These are phyloP conservation scores for Claviceps sp. DNA, from an alignment of 2,329 filamentous ascomycete species.

Conservation along the genomic window DNA sequence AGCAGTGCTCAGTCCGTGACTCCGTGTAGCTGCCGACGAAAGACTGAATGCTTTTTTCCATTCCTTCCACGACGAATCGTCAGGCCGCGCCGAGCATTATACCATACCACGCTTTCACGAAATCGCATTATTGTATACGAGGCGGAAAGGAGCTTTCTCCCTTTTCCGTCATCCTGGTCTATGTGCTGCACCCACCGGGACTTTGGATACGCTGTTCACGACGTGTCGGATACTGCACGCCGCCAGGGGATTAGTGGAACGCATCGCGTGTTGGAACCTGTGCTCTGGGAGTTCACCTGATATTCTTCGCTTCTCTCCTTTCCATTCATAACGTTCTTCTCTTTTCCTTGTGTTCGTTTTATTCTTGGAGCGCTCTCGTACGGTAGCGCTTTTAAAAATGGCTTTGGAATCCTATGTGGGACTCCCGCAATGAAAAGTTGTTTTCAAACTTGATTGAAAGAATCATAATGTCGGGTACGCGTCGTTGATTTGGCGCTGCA, in stretches of 20 bases:
- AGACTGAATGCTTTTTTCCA: neutral
- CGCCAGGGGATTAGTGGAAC: neutral
- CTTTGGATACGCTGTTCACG: slow-evolving; percentile 1
- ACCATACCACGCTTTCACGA: slow-evolving; percentile 1
- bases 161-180: neutral
- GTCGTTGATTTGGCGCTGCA: neutral
- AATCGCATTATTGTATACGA: neutral
- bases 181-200: neutral
- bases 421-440: neutral
- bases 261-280: neutral
- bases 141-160: neutral
- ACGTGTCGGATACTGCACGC: neutral
- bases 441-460: neutral
- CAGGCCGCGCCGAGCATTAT: neutral
- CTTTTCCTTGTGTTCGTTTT: neutral
- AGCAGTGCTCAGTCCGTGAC: neutral
- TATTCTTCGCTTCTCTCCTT: neutral
- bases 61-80: neutral
- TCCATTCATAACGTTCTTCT: neutral
- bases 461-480: neutral
- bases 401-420: neutral
- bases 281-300: neutral
- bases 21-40: neutral
- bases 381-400: neutral
- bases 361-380: neutral